A percentile compares a stretch with the other conserved stretches of the same genome.
Evolutionary conservation across 2,329 filamentous ascomycete genomes (phyloP).

Genomic region (Albifimbria verrucaria): DNA sequence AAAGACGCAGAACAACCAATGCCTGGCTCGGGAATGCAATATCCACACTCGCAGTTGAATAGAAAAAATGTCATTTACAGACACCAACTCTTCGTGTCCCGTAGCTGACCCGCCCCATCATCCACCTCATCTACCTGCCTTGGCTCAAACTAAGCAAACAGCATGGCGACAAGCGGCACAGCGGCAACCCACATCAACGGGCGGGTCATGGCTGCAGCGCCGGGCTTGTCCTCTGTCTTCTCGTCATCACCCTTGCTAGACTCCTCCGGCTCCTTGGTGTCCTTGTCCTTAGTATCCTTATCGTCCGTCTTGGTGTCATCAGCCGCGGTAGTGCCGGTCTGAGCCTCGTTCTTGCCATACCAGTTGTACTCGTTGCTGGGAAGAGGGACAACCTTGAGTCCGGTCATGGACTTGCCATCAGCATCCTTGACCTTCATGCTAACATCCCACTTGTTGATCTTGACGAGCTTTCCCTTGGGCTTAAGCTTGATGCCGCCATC

Average conservation of each 20-base stretch:
- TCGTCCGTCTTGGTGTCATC: slow-evolving; percentile 11
- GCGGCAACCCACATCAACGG: slow-evolving; percentile 30
- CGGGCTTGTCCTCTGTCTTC: slow-evolving; percentile 19
- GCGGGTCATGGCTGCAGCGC: slow-evolving; percentile 22
- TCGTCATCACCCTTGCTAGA: slow-evolving; percentile 11
- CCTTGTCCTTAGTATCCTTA: slow-evolving; percentile 13
- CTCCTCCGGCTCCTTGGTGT: slow-evolving; percentile 4
- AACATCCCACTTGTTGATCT: slow-evolving; percentile 63
- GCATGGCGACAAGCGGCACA: slow-evolving; percentile 29
- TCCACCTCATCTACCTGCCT: slow-evolving; percentile 5
- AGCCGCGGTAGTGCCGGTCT: slow-evolving; percentile 29
- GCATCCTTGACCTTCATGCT: slow-evolving; percentile 36
- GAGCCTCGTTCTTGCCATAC: slow-evolving; percentile 38
- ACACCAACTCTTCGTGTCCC: background rate
- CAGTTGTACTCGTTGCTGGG: slow-evolving; percentile 42
- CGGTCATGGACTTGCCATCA: slow-evolving; percentile 37
- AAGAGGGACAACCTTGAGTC: slow-evolving; percentile 46
- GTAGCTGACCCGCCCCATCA: slow-evolving; percentile 4
- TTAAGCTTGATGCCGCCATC: slow-evolving; percentile 68
- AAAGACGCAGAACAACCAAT: background rate
- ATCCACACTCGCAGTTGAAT: background rate
- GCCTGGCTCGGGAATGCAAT: background rate
- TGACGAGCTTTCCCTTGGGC: slow-evolving; percentile 64
- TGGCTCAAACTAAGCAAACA: slow-evolving; percentile 24
- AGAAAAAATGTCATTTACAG: background rate